Evolutionary conservation across 768 basidiomycete genomes (phyloP).

Genomic region (Termitomyces sp.): DNA sequence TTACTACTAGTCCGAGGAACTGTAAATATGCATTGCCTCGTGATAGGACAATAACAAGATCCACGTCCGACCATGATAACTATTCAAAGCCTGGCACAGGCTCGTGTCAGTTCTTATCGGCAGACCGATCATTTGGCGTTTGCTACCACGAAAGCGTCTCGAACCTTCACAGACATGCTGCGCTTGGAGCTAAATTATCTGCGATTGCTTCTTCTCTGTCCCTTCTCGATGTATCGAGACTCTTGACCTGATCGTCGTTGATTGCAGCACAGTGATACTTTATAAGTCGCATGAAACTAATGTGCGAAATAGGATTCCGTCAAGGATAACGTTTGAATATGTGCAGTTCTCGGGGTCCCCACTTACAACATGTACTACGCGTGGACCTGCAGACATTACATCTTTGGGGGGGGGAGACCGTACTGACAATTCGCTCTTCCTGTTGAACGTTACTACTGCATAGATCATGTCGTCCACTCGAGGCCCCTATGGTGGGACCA

Average conservation of each 20-base stretch:
- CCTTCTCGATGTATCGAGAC: neutral
- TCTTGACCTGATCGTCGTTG: neutral
- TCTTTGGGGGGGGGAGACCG: neutral
- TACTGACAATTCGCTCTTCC: neutral
- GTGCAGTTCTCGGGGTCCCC: neutral
- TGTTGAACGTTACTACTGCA: neutral
- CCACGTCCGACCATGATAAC: neutral
- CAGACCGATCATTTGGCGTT: neutral
- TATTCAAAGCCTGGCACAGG: neutral
- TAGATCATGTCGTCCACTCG: neutral
- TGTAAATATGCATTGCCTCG: neutral
- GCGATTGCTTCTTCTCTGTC: neutral
- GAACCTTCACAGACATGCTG: neutral
- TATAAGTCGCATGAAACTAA: neutral
- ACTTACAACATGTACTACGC: neutral
- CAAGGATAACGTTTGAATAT: neutral
- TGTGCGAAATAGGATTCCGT: neutral
- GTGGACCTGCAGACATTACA: neutral
- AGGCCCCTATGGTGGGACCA: conserved; percentile 6
- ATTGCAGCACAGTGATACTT: too few species aligned
- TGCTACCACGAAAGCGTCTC: neutral
- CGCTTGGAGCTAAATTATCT: neutral
- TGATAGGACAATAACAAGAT: neutral
- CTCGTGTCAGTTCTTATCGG: neutral
- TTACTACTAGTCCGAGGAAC: neutral